A percentile compares a stretch with the other conserved stretches of the same genome.
Conservation (phyloP, 768 basidiomycete species). For the Leccinum aurantiacum region DNA sequence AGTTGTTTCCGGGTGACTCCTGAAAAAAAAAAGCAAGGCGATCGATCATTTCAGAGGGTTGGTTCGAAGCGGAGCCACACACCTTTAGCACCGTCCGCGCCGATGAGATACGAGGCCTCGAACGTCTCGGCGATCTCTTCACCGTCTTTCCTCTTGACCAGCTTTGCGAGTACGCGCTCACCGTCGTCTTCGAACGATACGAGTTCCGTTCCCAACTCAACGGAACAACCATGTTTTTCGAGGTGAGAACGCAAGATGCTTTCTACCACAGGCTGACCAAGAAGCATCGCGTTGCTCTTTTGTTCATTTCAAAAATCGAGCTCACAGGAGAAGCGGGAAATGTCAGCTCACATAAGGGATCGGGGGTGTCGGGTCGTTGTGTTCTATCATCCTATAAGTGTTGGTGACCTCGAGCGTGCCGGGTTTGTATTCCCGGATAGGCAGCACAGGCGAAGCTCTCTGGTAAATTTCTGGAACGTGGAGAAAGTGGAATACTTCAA, state of each 20-base stretch:
- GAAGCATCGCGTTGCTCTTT: conserved; percentile 12
- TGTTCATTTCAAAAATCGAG: background rate
- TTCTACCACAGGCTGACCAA: conserved; percentile 35
- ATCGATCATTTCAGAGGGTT: no score
- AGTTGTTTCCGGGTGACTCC: conserved; percentile 39
- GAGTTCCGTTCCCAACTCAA: conserved; percentile 49
- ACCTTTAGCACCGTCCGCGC: conserved; percentile 42
- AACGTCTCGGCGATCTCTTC: conserved; percentile 29
- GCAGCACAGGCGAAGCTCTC: conserved; percentile 26
- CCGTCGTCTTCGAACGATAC: conserved; percentile 41
- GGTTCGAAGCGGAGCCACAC: background rate
- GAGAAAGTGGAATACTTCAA: conserved; percentile 44
- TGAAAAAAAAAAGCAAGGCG: conserved; percentile 9
- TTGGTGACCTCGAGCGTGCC: conserved; percentile 19
- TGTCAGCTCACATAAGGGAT: conserved; percentile 26
- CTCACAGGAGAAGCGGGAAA: background rate
- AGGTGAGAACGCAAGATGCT: conserved; percentile 20
- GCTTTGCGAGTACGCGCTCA: conserved; percentile 37
- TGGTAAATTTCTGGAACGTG: conserved; percentile 39
- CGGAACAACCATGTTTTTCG: conserved; percentile 23
- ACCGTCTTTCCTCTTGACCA: conserved; percentile 30
- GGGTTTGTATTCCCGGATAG: conserved; percentile 37
- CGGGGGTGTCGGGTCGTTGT: conserved; percentile 24
- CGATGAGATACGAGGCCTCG: conserved; percentile 37
- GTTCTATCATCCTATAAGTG: background rate